Percentiles rank a stretch among this genome's conserved stretches.
Evolutionary conservation across 2,329 filamentous ascomycete species (phyloP).

Genomic region (Tolypocladium nubicola): DNA sequence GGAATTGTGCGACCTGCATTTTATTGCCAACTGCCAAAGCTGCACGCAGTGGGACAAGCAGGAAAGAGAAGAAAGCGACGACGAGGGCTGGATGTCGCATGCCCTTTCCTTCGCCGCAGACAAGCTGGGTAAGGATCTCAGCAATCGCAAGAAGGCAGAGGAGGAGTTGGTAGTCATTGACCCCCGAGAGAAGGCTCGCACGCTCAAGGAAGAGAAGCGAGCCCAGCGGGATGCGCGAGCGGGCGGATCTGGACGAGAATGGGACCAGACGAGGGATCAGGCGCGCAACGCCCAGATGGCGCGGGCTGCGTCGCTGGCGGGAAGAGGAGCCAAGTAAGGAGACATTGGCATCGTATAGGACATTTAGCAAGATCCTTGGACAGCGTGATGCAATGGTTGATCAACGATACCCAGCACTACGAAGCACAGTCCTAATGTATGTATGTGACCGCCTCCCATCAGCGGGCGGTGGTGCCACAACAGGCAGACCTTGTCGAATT

Average conservation of each 20-base stretch:
- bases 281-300: slow-evolving; percentile 47
- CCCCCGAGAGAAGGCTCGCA: slow-evolving; percentile 70
- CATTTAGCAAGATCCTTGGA: not conserved
- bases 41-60: slow-evolving; percentile 74
- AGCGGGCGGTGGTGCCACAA: not conserved
- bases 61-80: slow-evolving; percentile 47
- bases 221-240: slow-evolving; percentile 44
- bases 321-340: slow-evolving; percentile 42
- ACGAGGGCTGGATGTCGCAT: slow-evolving; percentile 77
- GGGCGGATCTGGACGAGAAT: slow-evolving; percentile 43
- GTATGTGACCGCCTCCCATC: not conserved
- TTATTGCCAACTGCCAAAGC: slow-evolving; percentile 90
- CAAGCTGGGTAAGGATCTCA: slow-evolving; percentile 80
- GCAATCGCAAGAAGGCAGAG: slow-evolving; percentile 81
- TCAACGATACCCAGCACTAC: not conserved
- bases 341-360: not conserved
- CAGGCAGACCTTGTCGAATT: not conserved
- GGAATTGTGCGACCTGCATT: slow-evolving; percentile 82
- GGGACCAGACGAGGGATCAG: slow-evolving; percentile 39
- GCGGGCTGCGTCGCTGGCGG: slow-evolving; percentile 39
- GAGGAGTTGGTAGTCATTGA: slow-evolving; percentile 91
- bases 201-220: slow-evolving; percentile 55
- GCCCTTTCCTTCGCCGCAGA: slow-evolving; percentile 80
- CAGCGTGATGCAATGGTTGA: not conserved
- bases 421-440: not conserved